Percentiles rank a stretch among this genome's conserved stretches.
These are phyloP conservation scores for Trematosphaeria pertusa DNA, from an alignment of 2,329 filamentous ascomycete species.

Conservation along the genomic window DNA sequence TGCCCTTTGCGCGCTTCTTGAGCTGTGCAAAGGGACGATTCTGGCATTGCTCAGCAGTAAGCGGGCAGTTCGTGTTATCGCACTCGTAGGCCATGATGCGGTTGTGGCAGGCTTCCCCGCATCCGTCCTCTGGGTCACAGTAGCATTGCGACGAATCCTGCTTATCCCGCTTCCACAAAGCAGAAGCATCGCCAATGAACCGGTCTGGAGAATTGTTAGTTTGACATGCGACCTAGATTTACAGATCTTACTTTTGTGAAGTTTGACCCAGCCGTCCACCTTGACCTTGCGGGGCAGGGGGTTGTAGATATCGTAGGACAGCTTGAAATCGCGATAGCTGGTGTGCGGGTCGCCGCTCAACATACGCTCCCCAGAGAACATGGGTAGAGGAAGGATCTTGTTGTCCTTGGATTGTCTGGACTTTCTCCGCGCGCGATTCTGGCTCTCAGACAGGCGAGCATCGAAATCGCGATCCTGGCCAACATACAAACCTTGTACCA, in stretches of 20 bases:
- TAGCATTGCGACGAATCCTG: slow-evolving; percentile 74
- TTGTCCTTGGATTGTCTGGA: slow-evolving; percentile 55
- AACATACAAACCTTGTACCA: slow-evolving; percentile 83
- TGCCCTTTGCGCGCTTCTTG: slow-evolving; percentile 70
- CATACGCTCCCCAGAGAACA: slow-evolving; percentile 76
- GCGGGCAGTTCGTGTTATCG: slow-evolving; percentile 84
- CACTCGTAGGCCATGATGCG: slow-evolving; percentile 98
- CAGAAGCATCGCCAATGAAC: slow-evolving; percentile 83
- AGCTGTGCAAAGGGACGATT: slow-evolving; percentile 90
- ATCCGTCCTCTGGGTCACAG: slow-evolving; percentile 69
- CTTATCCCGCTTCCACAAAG: slow-evolving; percentile 81
- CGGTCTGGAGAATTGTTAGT: slow-evolving; percentile 66
- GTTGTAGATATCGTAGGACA: slow-evolving; percentile 90
- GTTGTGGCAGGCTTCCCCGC: slow-evolving; percentile 90
- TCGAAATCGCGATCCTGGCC: slow-evolving; percentile 68
- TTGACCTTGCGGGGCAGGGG: slow-evolving; percentile 87
- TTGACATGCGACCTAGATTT: slow-evolving; percentile 13
- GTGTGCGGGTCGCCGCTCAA: slow-evolving; percentile 64
- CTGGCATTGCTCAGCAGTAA: slow-evolving; percentile 74
- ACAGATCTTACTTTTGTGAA: slow-evolving; percentile 78
- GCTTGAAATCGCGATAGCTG: slow-evolving; percentile 75
- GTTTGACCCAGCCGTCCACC: slow-evolving; percentile 89
- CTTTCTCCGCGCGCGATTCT: slow-evolving; percentile 48
- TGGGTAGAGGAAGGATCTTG: slow-evolving; percentile 73
- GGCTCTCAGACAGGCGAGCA: slow-evolving; percentile 55